Base-by-base conservation (phyloP, 495 filamentous ascomycete genomes). In the Cudoniella acicularis region DNA sequence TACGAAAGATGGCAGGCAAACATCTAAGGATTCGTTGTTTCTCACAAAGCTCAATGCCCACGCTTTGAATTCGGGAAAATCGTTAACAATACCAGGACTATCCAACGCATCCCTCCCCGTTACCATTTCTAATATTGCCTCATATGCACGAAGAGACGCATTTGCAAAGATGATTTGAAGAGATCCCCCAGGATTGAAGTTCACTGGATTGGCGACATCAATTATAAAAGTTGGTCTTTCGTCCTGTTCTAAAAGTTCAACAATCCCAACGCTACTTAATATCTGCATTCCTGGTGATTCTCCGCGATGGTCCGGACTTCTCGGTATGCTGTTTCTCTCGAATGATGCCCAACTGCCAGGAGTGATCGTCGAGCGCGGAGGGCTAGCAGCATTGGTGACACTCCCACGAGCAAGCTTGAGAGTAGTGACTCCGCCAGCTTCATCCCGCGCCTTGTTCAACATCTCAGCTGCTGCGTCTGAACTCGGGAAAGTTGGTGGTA, bases 191-290 rank as follows among this genome's bases (percentile, higher is more conserved):
- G 82, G 71, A 25, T 64, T 72, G 59, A 67, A 79, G 64, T 83
- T 83, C n/a, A 66, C 63, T 4, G 73, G 58, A 57, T 85, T 81
- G 26, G 67, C 73, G 9, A 87, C 70, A 58, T 90, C 87, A 16
- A 89, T 70, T 53, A 89, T 77, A 62, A 90, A 89, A 6, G 84
- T 86, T 20, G 85, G 86, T 22, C 86, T 71, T 25, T 83, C 79
- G 61, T 89, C 87, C 51, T 83, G 79, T 49, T 90, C 86, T 48
- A 89, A 66, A 22, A 89, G 69, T 70, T 89, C 87, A 20, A 82
- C 62, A 8, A 87, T 71, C 10, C 83, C 85, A 56, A 90, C 73
- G 46, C 75, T 76, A 21, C 74, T 74, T 9, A 90, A 73, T 20
- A 80, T 65, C 45, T 81, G 74, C 23, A 80, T 54, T 10, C 62